These are phyloP conservation scores for Penicillium sumatraense DNA, from an alignment of 2,329 filamentous ascomycete species.

Conservation along the genomic window DNA sequence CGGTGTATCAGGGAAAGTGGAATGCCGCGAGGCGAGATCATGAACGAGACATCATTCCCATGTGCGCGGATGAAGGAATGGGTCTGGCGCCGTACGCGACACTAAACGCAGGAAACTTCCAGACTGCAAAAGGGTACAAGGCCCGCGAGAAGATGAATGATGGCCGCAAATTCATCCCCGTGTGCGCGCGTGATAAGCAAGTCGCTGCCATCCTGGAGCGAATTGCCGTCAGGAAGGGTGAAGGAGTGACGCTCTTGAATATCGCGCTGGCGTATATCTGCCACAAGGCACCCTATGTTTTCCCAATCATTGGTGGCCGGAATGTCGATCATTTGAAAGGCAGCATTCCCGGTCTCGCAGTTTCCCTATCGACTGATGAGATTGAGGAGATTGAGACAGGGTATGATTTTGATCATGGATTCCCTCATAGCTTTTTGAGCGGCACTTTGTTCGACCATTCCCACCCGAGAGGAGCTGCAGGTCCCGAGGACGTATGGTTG, in stretches of 20 bases:
- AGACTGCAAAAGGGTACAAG: constrained; percentile 39
- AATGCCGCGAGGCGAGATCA: constrained; percentile 66
- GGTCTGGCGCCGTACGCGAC: constrained; percentile 58
- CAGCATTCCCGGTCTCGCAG: constrained; percentile 58
- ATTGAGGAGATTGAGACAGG: constrained; percentile 59
- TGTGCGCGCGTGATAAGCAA: constrained; percentile 16
- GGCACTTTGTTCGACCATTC: neutral
- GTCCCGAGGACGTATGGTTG: constrained; percentile 35
- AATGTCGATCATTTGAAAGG: constrained; percentile 56
- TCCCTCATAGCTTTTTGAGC: constrained; percentile 48
- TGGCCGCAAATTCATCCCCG: constrained; percentile 24
- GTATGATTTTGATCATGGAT: constrained; percentile 59
- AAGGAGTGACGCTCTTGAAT: neutral
- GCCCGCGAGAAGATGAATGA: constrained; percentile 20
- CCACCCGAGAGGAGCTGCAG: neutral
- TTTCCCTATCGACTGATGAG: constrained; percentile 57
- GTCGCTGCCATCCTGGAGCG: constrained; percentile 23
- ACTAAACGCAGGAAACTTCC: constrained; percentile 57
- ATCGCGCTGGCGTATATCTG: constrained; percentile 57
- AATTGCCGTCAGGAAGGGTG: constrained; percentile 16
- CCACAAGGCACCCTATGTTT: constrained; percentile 57
- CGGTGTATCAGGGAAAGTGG: constrained; percentile 71
- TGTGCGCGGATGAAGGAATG: constrained; percentile 67
- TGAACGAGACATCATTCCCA: constrained; percentile 71
- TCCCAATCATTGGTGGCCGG: constrained; percentile 57